Evolutionary conservation across 208 protist species (phyloP).

Genomic region (Wallacemonas sp.): DNA sequence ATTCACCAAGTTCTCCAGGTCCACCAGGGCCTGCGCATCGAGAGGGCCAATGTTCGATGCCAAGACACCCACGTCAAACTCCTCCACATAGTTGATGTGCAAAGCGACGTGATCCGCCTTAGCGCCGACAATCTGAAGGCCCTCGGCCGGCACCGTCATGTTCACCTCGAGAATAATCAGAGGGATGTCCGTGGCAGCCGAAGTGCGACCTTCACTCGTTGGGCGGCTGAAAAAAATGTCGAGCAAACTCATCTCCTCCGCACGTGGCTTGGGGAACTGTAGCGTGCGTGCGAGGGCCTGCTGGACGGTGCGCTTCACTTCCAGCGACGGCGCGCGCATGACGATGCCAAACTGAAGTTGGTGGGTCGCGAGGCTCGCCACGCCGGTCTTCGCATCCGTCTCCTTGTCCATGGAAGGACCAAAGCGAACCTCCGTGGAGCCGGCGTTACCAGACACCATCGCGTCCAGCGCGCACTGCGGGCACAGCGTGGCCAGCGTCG

Average conservation of each 20-base stretch:
- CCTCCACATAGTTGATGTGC: constrained; percentile 23
- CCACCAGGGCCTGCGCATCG: constrained; percentile 21
- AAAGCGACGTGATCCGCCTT: constrained; percentile 18
- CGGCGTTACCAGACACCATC: constrained; percentile 14
- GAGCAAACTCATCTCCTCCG: not conserved
- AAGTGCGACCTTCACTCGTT: not conserved
- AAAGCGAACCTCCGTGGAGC: not conserved
- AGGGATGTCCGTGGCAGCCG: constrained; percentile 1
- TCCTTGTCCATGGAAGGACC: not conserved
- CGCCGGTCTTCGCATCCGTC: not conserved
- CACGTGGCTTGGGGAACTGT: not conserved
- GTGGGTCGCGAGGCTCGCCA: not conserved
- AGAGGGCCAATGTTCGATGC: constrained; percentile 50
- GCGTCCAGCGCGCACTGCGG: constrained; percentile 48
- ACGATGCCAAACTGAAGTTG: not conserved
- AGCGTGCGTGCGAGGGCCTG: not conserved
- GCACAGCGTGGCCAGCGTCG: constrained; percentile 49
- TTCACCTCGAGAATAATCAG: constrained; percentile 25
- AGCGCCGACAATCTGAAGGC: constrained; percentile 25
- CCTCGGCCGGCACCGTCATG: constrained; percentile 26
- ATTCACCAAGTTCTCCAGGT: constrained; percentile 30
- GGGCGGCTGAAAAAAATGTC: not conserved
- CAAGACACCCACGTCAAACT: constrained; percentile 31
- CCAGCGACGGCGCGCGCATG: not conserved
- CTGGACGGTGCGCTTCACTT: not conserved